A percentile compares a stretch with the other conserved stretches of the same genome.
Conservation (phyloP, 805 yeast species). For the Nakazawaea ishiwadae region DNA sequence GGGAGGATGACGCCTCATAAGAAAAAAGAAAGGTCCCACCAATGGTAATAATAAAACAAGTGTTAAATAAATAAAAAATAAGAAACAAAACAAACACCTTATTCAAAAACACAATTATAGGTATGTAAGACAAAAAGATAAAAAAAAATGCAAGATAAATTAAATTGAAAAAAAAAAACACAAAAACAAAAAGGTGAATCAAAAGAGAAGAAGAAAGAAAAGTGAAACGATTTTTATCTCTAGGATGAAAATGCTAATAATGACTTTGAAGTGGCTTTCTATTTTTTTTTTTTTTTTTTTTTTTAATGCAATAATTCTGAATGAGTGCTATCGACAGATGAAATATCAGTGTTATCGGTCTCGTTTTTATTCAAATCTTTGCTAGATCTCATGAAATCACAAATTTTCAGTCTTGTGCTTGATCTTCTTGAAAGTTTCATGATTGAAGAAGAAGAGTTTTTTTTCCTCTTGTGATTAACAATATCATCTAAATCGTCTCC, state of each 20-base stretch:
- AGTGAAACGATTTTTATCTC: too few relatives aligned
- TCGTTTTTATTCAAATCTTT: neutral
- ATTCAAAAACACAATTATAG: too few relatives aligned
- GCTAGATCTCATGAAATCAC: neutral
- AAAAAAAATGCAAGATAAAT: too few relatives aligned
- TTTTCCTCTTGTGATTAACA: neutral
- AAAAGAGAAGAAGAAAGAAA: too few relatives aligned
- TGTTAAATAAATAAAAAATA: neutral
- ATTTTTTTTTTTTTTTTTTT: too few relatives aligned
- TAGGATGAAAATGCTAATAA: too few relatives aligned
- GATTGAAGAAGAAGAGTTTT: neutral
- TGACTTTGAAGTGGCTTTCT: too few relatives aligned
- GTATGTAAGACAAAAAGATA: neutral
- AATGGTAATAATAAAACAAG: too few relatives aligned
- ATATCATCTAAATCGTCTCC: slow-evolving; percentile 2
- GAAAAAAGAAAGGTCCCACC: too few relatives aligned
- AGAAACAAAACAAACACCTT: too few relatives aligned
- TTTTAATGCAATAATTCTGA: slow-evolving; percentile 1
- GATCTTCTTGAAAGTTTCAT: neutral
- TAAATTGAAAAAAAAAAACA: neutral
- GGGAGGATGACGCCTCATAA: too few relatives aligned
- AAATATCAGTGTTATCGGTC: neutral
- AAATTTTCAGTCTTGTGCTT: neutral
- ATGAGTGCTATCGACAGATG: slow-evolving; percentile 1
- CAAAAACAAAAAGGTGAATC: neutral